Conservation (phyloP, 169 alveolate species). For the Miamiensis avidus region DNA sequence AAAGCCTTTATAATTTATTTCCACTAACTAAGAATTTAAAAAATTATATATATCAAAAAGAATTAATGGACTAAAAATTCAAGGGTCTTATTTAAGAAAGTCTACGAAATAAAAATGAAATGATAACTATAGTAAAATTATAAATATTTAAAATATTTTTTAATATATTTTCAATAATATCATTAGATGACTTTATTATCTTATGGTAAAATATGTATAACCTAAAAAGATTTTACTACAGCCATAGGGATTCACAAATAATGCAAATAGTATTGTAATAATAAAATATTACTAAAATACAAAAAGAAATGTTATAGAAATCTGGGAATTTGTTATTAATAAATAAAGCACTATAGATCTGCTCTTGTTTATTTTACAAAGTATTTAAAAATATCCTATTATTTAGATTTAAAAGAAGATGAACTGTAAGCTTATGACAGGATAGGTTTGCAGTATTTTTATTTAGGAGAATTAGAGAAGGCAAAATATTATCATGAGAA, state of each 20-base stretch:
- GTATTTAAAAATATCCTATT: slow-evolving; percentile 68
- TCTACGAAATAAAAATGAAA: too few relatives aligned
- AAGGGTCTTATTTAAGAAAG: neutral
- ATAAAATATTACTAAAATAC: too few relatives aligned
- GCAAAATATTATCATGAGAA: slow-evolving; percentile 69
- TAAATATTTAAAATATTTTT: too few relatives aligned
- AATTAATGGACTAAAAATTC: neutral
- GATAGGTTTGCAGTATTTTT: slow-evolving; percentile 67
- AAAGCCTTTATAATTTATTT: too few relatives aligned
- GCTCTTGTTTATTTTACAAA: slow-evolving; percentile 71
- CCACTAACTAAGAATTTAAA: neutral
- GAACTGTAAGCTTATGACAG: slow-evolving; percentile 69
- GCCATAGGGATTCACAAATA: neutral
- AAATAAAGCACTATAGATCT: slow-evolving; percentile 53
- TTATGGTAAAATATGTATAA: neutral
- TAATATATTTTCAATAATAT: too few relatives aligned
- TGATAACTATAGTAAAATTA: neutral
- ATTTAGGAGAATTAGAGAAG: slow-evolving; percentile 65
- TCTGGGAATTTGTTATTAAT: slow-evolving; percentile 70
- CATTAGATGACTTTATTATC: neutral
- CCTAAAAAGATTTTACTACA: neutral
- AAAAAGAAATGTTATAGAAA: slow-evolving; percentile 60
- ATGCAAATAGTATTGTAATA: neutral
- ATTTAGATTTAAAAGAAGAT: slow-evolving; percentile 37
- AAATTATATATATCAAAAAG: too few relatives aligned